Base-by-base conservation (phyloP, 495 filamentous ascomycete genomes). In the Penicillium coffeae region DNA sequence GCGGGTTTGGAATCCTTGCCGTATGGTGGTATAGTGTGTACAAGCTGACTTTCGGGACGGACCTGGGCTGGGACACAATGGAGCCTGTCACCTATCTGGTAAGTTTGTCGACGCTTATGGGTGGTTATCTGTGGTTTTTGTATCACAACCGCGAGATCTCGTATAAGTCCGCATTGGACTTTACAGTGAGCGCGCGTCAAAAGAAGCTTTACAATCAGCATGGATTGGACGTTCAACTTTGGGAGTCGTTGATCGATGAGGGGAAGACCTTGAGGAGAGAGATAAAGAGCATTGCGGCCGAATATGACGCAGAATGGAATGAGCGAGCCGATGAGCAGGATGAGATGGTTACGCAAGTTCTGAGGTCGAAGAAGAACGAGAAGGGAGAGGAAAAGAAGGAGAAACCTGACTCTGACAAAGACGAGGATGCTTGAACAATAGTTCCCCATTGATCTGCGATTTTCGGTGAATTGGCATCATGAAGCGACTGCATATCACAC, bases 261-360 rank as follows among this genome's bases (percentile, higher is more conserved):
- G 89, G 81, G 0, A 96, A 95, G 59, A 67, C 80, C 21, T 64
- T 96, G 48, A 64, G 92, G 18, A 78, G 74, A 54, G 92, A 96
- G 68, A 90, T 96, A 49, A 86, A 84, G 63, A 75, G 68, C 4
- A 83, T 95, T 33, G 89, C 92, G 0, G 80, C 83, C 19, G 88
- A 95, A 62, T 96, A 96, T 67, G 90, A 93, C 58, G 88, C 89
- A n/a, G 88, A 90, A 16, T 96, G 90, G 91, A 80, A 97, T 67
- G 91, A 96, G 70, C 76, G 69, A 39, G 71, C 72, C 42, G 89
- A 95, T 64, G 84, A 90, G 37, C 80, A 82, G n/a, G 82, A 84
- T 34, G 81, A 89, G 57, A 77, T 73, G 22, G 88, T 94, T 2
- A 84, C 77, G 42, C 75, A 87, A 47, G 82, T 83, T 7, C 64